These are phyloP conservation scores for Neonectria sp. DNA, from an alignment of 2,329 filamentous ascomycete species.

Conservation along the genomic window DNA sequence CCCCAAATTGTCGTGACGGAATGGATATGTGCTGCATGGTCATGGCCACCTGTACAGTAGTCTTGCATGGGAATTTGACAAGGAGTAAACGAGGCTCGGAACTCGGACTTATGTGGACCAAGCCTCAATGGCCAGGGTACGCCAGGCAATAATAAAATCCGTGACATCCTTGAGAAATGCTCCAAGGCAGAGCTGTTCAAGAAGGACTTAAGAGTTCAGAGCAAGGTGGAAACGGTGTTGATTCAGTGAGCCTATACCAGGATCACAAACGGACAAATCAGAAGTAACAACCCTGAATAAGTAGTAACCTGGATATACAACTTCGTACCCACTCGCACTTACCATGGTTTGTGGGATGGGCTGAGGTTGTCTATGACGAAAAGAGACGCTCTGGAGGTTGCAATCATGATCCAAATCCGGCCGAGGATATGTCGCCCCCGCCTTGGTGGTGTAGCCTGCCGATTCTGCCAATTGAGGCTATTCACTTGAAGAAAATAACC, in stretches of 20 bases:
- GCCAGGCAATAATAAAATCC: background rate
- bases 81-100: background rate
- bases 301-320: background rate
- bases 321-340: background rate
- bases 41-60: background rate
- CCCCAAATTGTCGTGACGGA: background rate
- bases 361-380: background rate
- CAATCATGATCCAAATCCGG: too few relatives aligned
- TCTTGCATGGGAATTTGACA: background rate
- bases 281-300: background rate
- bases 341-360: too few relatives aligned
- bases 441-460: too few relatives aligned
- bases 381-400: background rate
- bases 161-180: background rate
- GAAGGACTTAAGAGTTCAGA: background rate
- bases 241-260: background rate
- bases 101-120: background rate
- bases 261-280: background rate
- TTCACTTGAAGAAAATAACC: too few relatives aligned
- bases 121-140: background rate
- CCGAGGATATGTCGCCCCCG: too few relatives aligned
- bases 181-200: background rate
- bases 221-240: background rate
- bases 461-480: too few relatives aligned
- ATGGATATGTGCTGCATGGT: background rate